Conservation (phyloP, 305 asterid species). For the Plantago lanceolata region DNA sequence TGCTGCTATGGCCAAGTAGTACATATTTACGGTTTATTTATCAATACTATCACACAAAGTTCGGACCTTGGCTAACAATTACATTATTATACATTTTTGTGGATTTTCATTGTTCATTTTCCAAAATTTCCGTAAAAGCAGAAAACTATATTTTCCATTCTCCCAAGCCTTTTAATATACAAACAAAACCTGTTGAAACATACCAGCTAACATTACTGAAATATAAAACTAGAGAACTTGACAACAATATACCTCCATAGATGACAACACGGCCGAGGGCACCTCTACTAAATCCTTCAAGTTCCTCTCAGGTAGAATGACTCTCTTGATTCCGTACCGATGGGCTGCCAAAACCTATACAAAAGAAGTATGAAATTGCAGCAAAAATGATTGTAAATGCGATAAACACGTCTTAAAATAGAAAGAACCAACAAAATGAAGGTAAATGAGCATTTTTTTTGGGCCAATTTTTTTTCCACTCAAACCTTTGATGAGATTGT, state of each 20-base stretch:
- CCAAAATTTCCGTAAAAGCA: too few relatives aligned
- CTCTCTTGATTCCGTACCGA: constrained; percentile 88
- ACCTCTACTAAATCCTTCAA: constrained; percentile 90
- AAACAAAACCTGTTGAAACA: too few relatives aligned
- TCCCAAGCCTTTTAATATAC: too few relatives aligned
- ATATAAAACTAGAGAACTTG: constrained; percentile 10
- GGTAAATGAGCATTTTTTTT: not conserved
- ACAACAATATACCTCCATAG: constrained; percentile 61
- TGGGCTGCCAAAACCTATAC: constrained; percentile 94
- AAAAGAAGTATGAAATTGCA: constrained; percentile 8
- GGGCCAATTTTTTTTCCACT: too few relatives aligned
- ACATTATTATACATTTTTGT: too few relatives aligned
- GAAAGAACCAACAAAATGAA: constrained; percentile 7
- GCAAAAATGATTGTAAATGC: not conserved
- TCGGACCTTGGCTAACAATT: too few relatives aligned
- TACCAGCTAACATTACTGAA: constrained; percentile 1
- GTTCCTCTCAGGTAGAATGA: constrained; percentile 93
- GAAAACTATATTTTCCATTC: too few relatives aligned
- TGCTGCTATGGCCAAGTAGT: too few relatives aligned
- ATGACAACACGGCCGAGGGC: constrained; percentile 73
- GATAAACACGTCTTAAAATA: constrained; percentile 13
- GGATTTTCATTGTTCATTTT: too few relatives aligned
- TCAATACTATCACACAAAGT: too few relatives aligned
- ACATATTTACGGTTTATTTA: too few relatives aligned
- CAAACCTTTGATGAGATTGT: too few relatives aligned